Evolutionary conservation across 2,329 filamentous ascomycete genomes (phyloP), one percentile per base, ranked within the genome.

Genomic region (Pseudocercospora cruenta): DNA sequence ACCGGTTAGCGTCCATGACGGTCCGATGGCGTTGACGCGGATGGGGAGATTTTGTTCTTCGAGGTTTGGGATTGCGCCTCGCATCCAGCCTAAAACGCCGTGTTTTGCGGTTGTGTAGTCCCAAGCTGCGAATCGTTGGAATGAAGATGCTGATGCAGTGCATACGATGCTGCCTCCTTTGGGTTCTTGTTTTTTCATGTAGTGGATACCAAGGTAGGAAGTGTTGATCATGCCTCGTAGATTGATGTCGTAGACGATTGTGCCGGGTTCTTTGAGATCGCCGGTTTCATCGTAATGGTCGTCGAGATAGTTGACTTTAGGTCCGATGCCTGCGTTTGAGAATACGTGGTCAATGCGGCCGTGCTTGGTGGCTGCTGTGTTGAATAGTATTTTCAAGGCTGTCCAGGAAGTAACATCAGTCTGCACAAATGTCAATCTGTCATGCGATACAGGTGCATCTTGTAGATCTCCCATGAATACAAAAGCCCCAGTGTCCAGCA

Each of bases 91-190:
- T 0, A 88, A 67, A 0, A 86, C 82, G 22, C 81, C 86, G 62
- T 87, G 83, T 65, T 88, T 88, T 28, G 85, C 77, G 1, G 82
- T 81, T 1, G 82, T 82, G 65, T 88, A 88, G 70, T 88, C 86
- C 0, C 80, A 77, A 2, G 80, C 79, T 19, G 82, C 79, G 58
- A 87, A 79, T 1, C 81, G 82, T 63, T 86, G 84, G 8, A 87
- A 77, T 1, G 79, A 80, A 0, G 84, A 83, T 4, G 78, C 79
- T 0, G 86, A 88, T 2, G 81, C 82, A 55, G 81, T 85, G 53
- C 87, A 78, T 16, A 87, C 84, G 26, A 88, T 80, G 63, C 83
- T 86, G n/a, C 83, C 81, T 16, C 67, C 69, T 16, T 69, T 57
- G 6, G 72, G 71, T 9, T 77, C 55, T 60, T 85, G 81, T 58